phyloP scores from a whole-genome alignment of 2,329 filamentous ascomycete species.

The Samsoniella hepiali region DNA sequence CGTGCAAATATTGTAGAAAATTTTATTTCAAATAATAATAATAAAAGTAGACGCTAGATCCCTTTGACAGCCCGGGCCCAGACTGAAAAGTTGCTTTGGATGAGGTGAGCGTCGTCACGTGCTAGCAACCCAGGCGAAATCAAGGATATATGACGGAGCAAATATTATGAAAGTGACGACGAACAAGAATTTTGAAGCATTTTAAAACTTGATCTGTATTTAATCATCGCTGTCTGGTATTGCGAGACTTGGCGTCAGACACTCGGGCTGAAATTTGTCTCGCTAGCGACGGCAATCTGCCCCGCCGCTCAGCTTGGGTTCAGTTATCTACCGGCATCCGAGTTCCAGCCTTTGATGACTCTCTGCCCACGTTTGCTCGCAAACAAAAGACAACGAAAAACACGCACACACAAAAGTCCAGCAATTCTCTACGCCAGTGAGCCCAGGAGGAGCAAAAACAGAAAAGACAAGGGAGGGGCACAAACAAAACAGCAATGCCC shows the following conservation, averaged over 20 bases:
- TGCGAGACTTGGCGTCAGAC: neutral
- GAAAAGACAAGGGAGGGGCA: neutral
- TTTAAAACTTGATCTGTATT: neutral
- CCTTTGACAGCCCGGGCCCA: neutral
- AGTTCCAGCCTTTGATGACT: neutral
- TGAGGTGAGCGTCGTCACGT: neutral
- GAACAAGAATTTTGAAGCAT: neutral
- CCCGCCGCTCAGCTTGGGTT: neutral
- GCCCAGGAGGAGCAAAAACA: neutral
- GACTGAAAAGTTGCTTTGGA: neutral
- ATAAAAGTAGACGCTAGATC: too few relatives aligned
- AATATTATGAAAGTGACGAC: neutral
- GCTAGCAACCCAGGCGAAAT: neutral
- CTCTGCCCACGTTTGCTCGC: neutral
- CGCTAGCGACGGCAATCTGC: neutral
- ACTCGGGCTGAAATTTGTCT: neutral
- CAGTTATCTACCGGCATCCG: neutral
- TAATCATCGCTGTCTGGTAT: neutral
- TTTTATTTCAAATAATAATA: neutral
- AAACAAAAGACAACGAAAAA: neutral
- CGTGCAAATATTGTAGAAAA: neutral
- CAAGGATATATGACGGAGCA: neutral
- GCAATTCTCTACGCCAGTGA: too few relatives aligned
- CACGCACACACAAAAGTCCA: neutral
- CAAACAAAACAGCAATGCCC: slow-evolving; percentile 1